These are phyloP conservation scores for Balansia obtecta DNA, from an alignment of 2,329 filamentous ascomycete species.

Conservation along the genomic window DNA sequence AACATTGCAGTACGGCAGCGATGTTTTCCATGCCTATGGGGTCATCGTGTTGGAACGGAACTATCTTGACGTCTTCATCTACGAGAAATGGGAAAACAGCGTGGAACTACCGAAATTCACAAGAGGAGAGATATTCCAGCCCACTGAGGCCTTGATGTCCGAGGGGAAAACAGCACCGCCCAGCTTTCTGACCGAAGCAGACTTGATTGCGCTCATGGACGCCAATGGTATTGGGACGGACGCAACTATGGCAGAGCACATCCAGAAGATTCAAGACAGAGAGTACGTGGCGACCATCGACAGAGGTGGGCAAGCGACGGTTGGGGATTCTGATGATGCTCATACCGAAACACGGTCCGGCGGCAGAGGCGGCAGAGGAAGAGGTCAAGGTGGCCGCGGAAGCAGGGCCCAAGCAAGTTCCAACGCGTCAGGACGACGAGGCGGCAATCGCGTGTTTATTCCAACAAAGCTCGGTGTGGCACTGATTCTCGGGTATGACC, in stretches of 20 bases:
- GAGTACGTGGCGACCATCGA: constrained; percentile 65
- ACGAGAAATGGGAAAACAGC: constrained; percentile 91
- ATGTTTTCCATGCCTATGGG: constrained; percentile 71
- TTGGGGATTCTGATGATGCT: constrained; percentile 27
- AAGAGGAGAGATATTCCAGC: constrained; percentile 71
- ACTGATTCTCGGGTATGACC: constrained; percentile 86
- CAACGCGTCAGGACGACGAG: constrained; percentile 30
- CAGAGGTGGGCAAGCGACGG: constrained; percentile 25
- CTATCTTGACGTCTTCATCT: constrained; percentile 89
- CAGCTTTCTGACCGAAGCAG: constrained; percentile 82
- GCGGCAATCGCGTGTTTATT: constrained; percentile 70
- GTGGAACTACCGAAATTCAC: constrained; percentile 69
- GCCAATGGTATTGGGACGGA: constrained; percentile 97
- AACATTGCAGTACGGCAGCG: constrained; percentile 71
- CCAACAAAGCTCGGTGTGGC: constrained; percentile 86
- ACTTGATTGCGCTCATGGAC: constrained; percentile 94
- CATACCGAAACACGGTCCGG: not conserved
- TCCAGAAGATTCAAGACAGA: constrained; percentile 84
- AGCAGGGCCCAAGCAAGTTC: constrained; percentile 26
- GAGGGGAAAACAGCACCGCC: constrained; percentile 86
- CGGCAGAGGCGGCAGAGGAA: constrained; percentile 33
- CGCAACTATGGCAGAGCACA: constrained; percentile 98
- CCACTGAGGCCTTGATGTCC: constrained; percentile 75
- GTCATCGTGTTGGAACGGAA: constrained; percentile 79
- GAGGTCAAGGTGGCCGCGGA: constrained; percentile 32